These are phyloP conservation scores for Coniochaeta ligniaria DNA, from an alignment of 2,329 filamentous ascomycete genomes.

Conservation along the genomic window DNA sequence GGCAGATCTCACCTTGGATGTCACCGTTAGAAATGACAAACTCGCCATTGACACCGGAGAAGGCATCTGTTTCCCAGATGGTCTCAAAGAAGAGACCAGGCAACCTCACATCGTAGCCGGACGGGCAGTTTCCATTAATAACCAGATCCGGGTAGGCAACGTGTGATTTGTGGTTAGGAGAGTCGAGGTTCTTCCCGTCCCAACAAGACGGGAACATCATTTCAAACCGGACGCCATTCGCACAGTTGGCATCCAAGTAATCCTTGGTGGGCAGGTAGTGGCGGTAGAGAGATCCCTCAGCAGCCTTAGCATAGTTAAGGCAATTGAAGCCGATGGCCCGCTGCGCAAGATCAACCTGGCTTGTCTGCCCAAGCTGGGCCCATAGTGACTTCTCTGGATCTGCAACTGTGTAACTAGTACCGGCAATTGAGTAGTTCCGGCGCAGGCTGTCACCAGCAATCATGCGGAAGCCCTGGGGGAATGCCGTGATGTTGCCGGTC, in stretches of 20 bases:
- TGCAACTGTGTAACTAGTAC: constrained; percentile 59
- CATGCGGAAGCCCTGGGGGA: constrained; percentile 75
- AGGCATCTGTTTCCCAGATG: constrained; percentile 69
- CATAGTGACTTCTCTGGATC: constrained; percentile 64
- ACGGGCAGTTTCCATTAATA: constrained; percentile 69
- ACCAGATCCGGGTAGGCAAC: constrained; percentile 74
- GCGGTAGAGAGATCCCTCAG: constrained; percentile 72
- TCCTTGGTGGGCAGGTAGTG: constrained; percentile 75
- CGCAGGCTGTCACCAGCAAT: constrained; percentile 64
- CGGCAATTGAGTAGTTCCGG: constrained; percentile 62
- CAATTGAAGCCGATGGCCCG: constrained; percentile 94
- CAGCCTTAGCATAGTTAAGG: constrained; percentile 62
- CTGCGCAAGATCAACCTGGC: constrained; percentile 63
- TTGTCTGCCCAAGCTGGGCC: constrained; percentile 53
- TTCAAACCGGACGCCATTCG: constrained; percentile 75
- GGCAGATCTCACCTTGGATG: constrained; percentile 48
- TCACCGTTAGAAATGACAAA: constrained; percentile 79
- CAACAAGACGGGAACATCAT: constrained; percentile 87
- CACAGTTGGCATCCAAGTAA: constrained; percentile 74
- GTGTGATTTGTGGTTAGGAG: constrained; percentile 52
- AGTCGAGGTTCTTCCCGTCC: constrained; percentile 61
- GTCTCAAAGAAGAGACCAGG: constrained; percentile 79
- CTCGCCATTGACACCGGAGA: constrained; percentile 52
- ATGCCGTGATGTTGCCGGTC: constrained; percentile 55
- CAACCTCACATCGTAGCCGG: constrained; percentile 58